Base-by-base conservation (phyloP, 1,284 basidiomycete species). In the Boletus mariae region DNA sequence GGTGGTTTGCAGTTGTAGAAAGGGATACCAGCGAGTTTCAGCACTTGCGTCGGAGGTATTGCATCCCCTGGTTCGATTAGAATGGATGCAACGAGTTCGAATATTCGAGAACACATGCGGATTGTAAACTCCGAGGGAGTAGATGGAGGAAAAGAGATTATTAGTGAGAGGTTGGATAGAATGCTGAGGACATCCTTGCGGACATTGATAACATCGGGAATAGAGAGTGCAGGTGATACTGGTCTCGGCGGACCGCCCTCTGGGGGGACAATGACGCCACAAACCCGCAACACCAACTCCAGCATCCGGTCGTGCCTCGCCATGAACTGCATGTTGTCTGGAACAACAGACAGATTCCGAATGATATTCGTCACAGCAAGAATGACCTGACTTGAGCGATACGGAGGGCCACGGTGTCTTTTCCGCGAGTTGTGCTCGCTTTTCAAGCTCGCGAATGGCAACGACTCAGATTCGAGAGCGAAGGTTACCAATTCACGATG, bases 181-280 rank as follows among this genome's bases (percentile, higher is more conserved):
- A 90, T 85, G 61, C 84, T 76, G 49, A 96, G 73, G 9, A 80
- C 78, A 63, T 98, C 94, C 68, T 88, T 88, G 41, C 92, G 87
- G 34, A 93, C 75, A 20, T 79, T 75, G 52, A 94, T 73, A 12
- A 92, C 68, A 62, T 95, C 92, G 26, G 77, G 64, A 9, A 92
- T 73, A 8, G 90, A 85, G 29, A 94, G 76, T 17, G 69, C 75
- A 13, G 75, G 70, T 11, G 84, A 85, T 12, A 68, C 65, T 15
- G 86, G 74, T 55, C 71, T 77, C 45, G 71, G 71, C 38, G 68
- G 61, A 8, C 71, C 66, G n/a, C 76, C 70, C 23, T 74, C 71
- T 32, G 73, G 68, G n/a, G 69, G 65, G 35, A 67, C 57, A 48
- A 71, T 68, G 15, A 84, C 68, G 32, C 71, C 64, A 67, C 81